Conservation (phyloP, 345 rosid species). For the Pelargonium nanum region DNA sequence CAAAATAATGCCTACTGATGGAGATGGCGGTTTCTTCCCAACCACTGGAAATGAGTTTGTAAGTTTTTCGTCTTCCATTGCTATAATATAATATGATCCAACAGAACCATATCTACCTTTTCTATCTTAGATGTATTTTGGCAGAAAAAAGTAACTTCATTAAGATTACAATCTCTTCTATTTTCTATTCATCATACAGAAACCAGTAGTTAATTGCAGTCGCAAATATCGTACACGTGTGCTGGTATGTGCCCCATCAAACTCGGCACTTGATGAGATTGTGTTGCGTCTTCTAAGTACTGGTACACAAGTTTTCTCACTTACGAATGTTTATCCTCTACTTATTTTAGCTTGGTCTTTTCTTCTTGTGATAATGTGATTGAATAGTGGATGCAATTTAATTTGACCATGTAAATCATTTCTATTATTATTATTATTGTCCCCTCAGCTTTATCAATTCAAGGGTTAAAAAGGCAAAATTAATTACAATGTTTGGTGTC, state of each 20-base stretch:
- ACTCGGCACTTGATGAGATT: slow-evolving; percentile 97
- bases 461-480: neutral
- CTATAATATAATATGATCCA: neutral
- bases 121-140: no score
- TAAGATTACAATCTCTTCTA: slow-evolving; percentile 5
- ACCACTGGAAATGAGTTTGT: slow-evolving; percentile 88
- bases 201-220: slow-evolving; percentile 62
- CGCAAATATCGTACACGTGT: slow-evolving; percentile 69
- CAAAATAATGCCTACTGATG: slow-evolving; percentile 65
- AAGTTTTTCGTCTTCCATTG: slow-evolving; percentile 12
- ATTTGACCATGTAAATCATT: neutral
- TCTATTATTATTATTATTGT: neutral
- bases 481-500: neutral
- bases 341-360: neutral
- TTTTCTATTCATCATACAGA: slow-evolving; percentile 35
- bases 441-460: neutral
- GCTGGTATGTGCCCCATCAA: slow-evolving; percentile 95
- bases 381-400: neutral
- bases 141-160: no score
- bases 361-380: neutral
- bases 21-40: slow-evolving; percentile 86
- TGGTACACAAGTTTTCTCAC: slow-evolving; percentile 34
- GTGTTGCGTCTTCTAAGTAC: slow-evolving; percentile 66
- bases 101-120: neutral
- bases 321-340: neutral